phyloP scores from a whole-genome alignment of 108 stramenopile species.

The Tribonema minus region DNA sequence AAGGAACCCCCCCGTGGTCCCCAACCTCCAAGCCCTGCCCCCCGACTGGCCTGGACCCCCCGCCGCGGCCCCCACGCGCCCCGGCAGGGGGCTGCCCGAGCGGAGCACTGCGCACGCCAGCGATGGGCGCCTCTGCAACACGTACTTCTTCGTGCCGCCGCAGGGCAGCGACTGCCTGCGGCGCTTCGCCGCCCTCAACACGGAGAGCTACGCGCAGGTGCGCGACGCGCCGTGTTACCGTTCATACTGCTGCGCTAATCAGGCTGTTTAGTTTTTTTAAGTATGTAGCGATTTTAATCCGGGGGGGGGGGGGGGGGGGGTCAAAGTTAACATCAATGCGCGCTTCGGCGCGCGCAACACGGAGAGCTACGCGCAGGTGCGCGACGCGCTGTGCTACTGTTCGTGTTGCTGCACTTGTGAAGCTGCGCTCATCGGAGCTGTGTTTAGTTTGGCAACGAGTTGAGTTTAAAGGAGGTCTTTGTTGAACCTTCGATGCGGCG shows the following conservation, averaged over 20 bases:
- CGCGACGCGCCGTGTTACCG: too few relatives aligned
- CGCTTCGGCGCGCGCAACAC: slow-evolving; percentile 26
- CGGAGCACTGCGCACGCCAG: slow-evolving; percentile 5
- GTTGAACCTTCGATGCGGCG: too few relatives aligned
- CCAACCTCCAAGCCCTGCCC: slow-evolving; percentile 73
- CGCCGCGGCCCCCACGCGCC: neutral
- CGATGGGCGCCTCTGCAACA: slow-evolving; percentile 27
- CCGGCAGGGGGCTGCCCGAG: neutral
- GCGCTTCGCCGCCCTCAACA: slow-evolving; percentile 21
- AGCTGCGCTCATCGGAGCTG: too few relatives aligned
- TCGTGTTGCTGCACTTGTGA: too few relatives aligned
- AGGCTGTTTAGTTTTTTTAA: too few relatives aligned
- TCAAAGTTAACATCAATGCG: too few relatives aligned
- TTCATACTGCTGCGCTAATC: too few relatives aligned
- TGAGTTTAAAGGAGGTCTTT: too few relatives aligned
- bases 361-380: neutral
- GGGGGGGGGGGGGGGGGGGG: too few relatives aligned
- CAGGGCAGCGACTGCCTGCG: neutral
- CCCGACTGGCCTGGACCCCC: slow-evolving; percentile 29
- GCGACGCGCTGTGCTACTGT: too few relatives aligned
- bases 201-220: neutral
- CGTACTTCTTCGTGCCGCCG: slow-evolving; percentile 35
- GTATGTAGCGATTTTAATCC: too few relatives aligned
- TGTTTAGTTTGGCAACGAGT: too few relatives aligned
- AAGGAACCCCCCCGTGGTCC: slow-evolving; percentile 70